Percentiles rank a stretch among this genome's conserved stretches.
Evolutionary conservation across 1,284 basidiomycete genomes (phyloP).

Genomic region (Trametes polyzona): DNA sequence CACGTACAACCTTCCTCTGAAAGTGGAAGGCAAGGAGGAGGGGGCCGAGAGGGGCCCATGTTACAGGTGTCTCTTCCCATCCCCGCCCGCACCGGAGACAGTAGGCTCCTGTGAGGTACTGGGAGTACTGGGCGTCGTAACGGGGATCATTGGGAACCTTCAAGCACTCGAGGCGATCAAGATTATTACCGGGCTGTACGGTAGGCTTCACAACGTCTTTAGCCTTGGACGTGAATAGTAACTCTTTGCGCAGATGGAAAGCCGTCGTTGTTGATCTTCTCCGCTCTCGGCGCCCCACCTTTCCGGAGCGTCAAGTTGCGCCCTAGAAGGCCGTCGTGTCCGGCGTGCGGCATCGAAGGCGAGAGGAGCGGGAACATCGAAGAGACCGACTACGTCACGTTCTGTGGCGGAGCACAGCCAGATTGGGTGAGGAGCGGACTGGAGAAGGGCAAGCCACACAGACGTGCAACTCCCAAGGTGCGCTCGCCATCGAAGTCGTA

Average conservation of each 20-base stretch:
- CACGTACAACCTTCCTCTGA: constrained; percentile 60
- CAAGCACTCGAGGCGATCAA: constrained; percentile 93
- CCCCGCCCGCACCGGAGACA: constrained; percentile 63
- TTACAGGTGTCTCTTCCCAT: constrained; percentile 93
- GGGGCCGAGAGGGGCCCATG: constrained; percentile 78
- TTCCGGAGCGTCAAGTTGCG: constrained; percentile 87
- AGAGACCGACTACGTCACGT: constrained; percentile 73
- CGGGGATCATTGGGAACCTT: constrained; percentile 89
- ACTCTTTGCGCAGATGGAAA: constrained; percentile 47
- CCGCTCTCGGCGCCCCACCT: constrained; percentile 69
- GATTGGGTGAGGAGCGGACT: constrained; percentile 66
- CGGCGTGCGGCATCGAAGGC: constrained; percentile 60
- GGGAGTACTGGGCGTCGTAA: constrained; percentile 90
- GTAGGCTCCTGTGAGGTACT: constrained; percentile 87
- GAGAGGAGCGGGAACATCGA: constrained; percentile 49
- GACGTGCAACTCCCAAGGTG: constrained; percentile 55
- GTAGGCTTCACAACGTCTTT: constrained; percentile 44
- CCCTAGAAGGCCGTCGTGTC: constrained; percentile 61
- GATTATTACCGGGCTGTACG: constrained; percentile 73
- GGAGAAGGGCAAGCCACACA: constrained; percentile 37
- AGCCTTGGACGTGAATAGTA: neutral
- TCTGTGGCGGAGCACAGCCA: constrained; percentile 72
- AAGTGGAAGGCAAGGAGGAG: constrained; percentile 32
- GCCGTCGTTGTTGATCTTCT: constrained; percentile 73
- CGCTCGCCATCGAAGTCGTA: too few species aligned